Base-by-base conservation (phyloP, 176 grass and related monocot genomes). In the Eleusine coracana region DNA sequence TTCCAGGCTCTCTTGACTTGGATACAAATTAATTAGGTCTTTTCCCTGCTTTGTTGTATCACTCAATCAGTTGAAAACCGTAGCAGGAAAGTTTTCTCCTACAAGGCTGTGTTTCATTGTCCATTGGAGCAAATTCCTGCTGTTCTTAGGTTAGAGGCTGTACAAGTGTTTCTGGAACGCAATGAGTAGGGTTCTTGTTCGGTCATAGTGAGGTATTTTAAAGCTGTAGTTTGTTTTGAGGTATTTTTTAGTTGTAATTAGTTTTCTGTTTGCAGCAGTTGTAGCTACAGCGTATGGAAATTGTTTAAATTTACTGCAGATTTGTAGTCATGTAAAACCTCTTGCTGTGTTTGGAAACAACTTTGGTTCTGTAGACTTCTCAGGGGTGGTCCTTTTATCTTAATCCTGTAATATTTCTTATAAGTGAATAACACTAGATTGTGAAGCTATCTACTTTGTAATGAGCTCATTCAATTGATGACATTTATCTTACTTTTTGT, bases 71-170 rank as follows among this genome's bases (percentile, higher is more conserved):
- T 63, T 23, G 41, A 48, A 42, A 6, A 2, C 40, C 40, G 40
- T 42, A 42, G 10, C 45, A 28, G 55, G 44, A 27, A 25, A 66
- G 29, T 20, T 66, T 74, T 6, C 4, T 42, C 81, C 2, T 83
- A 20, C 13, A 48, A 28, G 70, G 70, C 59, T 74, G 31, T 66
- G 29, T 83, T 66, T 74, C 51, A 42, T 74, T 74, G 59, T 44
- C 70, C 45, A 21, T 44, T 7, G 29, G 29, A 28, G 44, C 58
- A 3, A 83, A 48, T 13, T 42, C 56, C 6, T 16, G 7, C 6
- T 16, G 7, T 50, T 9, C 34, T 3, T 27, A 83, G 70, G 42
- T 74, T 73, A 66, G 69, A 31, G 28, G 70, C 44, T 74, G 58
- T 65, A 51, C 80, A 65, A 18, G 42, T 7, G 28, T 39, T 64